Percentiles rank a stretch among this genome's conserved stretches.
These are phyloP conservation scores for Nowakowskiella sp. DNA, from an alignment of 192 early-diverging fungal species.

Conservation along the genomic window DNA sequence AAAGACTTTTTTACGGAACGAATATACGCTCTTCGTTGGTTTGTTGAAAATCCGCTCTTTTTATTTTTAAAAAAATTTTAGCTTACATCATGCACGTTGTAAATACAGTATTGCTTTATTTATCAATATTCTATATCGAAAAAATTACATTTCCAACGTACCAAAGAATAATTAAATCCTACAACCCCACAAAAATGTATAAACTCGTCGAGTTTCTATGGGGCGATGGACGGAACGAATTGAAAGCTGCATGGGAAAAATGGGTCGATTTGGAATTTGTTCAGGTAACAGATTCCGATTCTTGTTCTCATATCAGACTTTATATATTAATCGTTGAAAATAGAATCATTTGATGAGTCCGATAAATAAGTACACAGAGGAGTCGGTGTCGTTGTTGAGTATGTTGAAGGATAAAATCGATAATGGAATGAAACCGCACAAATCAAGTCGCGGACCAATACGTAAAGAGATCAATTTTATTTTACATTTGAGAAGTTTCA, in stretches of 20 bases:
- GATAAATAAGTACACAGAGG: constrained; percentile 17
- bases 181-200: constrained; percentile 27
- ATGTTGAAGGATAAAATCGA: constrained; percentile 21
- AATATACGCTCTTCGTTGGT: constrained; percentile 40
- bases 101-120: too few species aligned
- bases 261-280: constrained; percentile 22
- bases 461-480: constrained; percentile 11
- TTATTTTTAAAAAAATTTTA: too few species aligned
- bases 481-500: neutral
- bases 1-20: constrained; percentile 24
- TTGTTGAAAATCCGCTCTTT: neutral
- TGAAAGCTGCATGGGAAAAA: constrained; percentile 26
- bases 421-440: constrained; percentile 30
- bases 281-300: neutral
- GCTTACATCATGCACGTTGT: too few species aligned
- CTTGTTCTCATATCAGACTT: neutral
- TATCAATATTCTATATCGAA: too few species aligned
- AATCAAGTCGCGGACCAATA: constrained; percentile 20
- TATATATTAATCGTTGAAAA: neutral
- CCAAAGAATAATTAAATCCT: constrained; percentile 23
- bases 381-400: constrained; percentile 14
- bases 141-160: constrained; percentile 28
- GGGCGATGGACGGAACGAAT: constrained; percentile 17
- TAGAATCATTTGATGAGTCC: constrained; percentile 28
- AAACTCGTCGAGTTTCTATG: constrained; percentile 35